Base-by-base conservation (phyloP, 371 early-diverging fungal genomes). In the Blastocladiella emersonii region DNA sequence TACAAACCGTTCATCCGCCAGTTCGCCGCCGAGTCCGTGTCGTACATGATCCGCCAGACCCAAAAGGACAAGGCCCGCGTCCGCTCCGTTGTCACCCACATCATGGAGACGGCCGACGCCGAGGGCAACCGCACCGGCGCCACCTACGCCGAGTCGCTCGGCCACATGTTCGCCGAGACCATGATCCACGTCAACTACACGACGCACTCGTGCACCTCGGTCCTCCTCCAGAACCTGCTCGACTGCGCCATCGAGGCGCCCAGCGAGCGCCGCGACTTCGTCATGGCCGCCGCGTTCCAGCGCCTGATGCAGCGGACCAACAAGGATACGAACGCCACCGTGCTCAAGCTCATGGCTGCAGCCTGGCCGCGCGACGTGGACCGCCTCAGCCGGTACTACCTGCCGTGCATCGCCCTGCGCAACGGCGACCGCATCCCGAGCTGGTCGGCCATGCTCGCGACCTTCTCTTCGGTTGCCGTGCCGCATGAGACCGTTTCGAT, bases 21-120 rank as follows among this genome's bases (percentile, higher is more conserved):
- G 56, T 98, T 96, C 67, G 83, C 91, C 3, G 92, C 93, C 39
- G 93, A 95, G 71, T 82, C 93, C 2, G 87, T 94, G 76, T 87
- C 93, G 23, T 94, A 85, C 67, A 75, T 96, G 61, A 70, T 95
- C 63, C 80, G 96, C 34, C 91, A 90, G 65, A 77, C 84, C 10
- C 76, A 81, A 7, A 51, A 51, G 17, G 7, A 13, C 5, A 5
- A 17, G 3, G 53, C 27, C 17, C 30, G 4, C 8, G 27, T 51
- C 12, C 27, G 30, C 15, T 13, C 32, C 53, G 15, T 51, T 10
- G 12, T 51, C 30, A 12, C 30, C 3, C 53, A 51, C 32, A 51
- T 51, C 25, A 12, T 51, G 8, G 32, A 13, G 13, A 21, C 30
- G 15, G 30, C 30, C 17, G 53, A 51, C 53, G 32, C 27, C 15